Base-by-base conservation (phyloP, 2,329 filamentous ascomycete species). In the Zalaria sp. region DNA sequence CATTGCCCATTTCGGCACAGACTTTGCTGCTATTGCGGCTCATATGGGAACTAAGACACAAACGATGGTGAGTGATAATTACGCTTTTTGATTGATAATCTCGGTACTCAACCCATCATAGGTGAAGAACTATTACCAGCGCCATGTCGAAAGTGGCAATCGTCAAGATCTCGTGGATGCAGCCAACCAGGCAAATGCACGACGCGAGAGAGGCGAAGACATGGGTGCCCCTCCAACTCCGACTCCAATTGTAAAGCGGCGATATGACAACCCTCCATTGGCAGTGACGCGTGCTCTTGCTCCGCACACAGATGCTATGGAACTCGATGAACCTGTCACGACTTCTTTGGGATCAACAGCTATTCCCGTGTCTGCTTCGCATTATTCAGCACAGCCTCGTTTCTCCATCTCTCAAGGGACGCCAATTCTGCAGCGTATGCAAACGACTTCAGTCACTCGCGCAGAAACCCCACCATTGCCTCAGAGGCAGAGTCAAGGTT, bases 1-100 rank as follows among this genome's bases (percentile, higher is more conserved):
- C 44, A 67, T 91, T 37, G 72, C 69, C 39, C 73, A 84, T 42
- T 89, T 86, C 62, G 84, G 84, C 44, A 85, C 80, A 10, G 83
- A 91, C 56, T 91, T 83, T 75, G 66, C 67, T 38, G 75, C 73
- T 4, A 89, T 89, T 59, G 81, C 84, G 34, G 69, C 69, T 40
- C 77, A 85, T 52, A 87, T 91, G 81, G 79, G 81, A 39, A 85
- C 83, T 4, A 89, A 89, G 62, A 89, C 84, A 11, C 73, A 81
- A 43, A 82, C 83, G n/a, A 91, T 91, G 84, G 84, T 83, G 68
- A 58, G 70, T 40, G 7, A n/a, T 8, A 2, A 3, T 8, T 7
- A 18, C 26, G 3, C 18, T 11, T 8, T 11, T 3, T 32, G 18
- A 32, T 9, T 8, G 7, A 4, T 8, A 44, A 3, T 26, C 31